These are phyloP conservation scores for Populus deltoides DNA, from an alignment of 345 rosid species.

Conservation along the genomic window DNA sequence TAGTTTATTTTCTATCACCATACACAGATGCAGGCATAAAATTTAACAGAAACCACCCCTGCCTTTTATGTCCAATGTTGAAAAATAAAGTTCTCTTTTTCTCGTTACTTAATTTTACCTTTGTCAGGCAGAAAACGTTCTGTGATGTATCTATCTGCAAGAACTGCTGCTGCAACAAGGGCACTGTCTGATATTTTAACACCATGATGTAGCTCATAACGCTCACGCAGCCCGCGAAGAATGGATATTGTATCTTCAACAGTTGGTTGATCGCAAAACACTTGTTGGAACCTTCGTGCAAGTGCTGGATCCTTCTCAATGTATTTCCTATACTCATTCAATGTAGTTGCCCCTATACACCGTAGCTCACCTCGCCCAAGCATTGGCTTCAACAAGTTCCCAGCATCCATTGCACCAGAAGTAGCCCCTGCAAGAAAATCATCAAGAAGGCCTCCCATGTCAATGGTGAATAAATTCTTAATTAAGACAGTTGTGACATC, in stretches of 20 bases:
- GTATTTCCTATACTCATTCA: slow-evolving; percentile 84
- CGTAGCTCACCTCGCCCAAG: slow-evolving; percentile 87
- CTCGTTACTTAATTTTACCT: slow-evolving; percentile 41
- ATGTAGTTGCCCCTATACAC: slow-evolving; percentile 91
- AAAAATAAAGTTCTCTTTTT: not conserved
- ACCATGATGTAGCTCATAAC: slow-evolving; percentile 89
- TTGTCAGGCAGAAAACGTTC: slow-evolving; percentile 91
- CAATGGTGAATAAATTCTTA: not conserved
- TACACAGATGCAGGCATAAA: not conserved
- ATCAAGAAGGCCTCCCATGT: not conserved
- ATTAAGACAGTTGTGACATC: not conserved
- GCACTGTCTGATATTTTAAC: slow-evolving; percentile 89
- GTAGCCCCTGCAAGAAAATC: slow-evolving; percentile 50
- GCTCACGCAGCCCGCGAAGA: slow-evolving; percentile 82
- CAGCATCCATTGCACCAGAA: slow-evolving; percentile 91
- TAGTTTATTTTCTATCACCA: not conserved
- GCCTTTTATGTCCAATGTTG: not conserved
- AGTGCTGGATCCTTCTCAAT: slow-evolving; percentile 91
- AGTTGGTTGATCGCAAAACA: slow-evolving; percentile 82
- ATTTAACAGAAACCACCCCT: not conserved
- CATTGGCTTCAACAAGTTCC: slow-evolving; percentile 91
- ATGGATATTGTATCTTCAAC: slow-evolving; percentile 93
- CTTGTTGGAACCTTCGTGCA: slow-evolving; percentile 94
- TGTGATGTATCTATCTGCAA: slow-evolving; percentile 83
- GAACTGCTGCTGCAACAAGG: slow-evolving; percentile 84